Evolutionary conservation across 495 filamentous ascomycete genomes (phyloP), one percentile per base, ranked within the genome.

Genomic region (Penicillium manginii): DNA sequence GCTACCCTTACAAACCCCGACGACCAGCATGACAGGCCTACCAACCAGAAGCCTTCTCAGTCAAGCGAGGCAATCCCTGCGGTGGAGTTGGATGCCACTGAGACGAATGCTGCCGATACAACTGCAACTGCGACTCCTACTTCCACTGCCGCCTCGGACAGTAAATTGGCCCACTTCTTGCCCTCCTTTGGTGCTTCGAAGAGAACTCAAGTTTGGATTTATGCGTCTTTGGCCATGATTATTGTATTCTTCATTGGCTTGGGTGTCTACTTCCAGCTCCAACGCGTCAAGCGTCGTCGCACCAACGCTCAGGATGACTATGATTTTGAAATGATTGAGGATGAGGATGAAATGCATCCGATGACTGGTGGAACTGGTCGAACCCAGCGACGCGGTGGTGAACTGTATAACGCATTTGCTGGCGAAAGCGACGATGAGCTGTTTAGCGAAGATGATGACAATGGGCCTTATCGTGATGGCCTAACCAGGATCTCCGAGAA

Each of bases 351-450:
- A 14, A 80, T 85, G 37, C 90, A 84, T 35, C 84, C 80, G 9
- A 71, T 76, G 65, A 69, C 67, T 45, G 76, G 73, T 14, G 53
- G 52, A 21, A 67, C 73, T 18, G 73, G 72, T 42, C 71, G 69
- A 10, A 71, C 67, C 15, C 75, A 74, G 67, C 84, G 85, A 52
- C 83, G 89, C 52, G 91, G 88, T 19, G 90, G 90, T 23, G 88
- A 96, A 73, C 74, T 98, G 37, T 98, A 98, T 74, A 91, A 97
- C 81, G 91, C 94, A 33, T 97, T 97, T 83, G 90, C 92, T 8
- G 82, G 86, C 12, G 86, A 90, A 62, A 87, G 84, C 57, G 93
- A 94, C 50, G 91, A 91, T 56, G 84, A 86, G 47, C 68, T 83
- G 35, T 82, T 83, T 57, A 85, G 83, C 55, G 83, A 85, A 40